phyloP scores from a whole-genome alignment of 805 yeast genomes.

The Sporopachydermia lactativora region DNA sequence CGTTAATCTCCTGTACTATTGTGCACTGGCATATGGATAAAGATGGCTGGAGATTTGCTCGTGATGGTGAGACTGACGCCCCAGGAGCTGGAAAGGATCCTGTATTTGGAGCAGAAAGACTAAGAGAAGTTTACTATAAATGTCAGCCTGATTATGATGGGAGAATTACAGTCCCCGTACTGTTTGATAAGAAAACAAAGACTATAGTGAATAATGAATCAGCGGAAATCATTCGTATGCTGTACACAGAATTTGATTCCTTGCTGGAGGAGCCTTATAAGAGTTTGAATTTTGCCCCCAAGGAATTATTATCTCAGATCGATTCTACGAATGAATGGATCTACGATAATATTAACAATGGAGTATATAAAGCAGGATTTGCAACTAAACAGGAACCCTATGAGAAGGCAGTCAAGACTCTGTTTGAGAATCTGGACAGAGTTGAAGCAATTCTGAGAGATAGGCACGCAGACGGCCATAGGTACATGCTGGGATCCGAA shows the following conservation, averaged over 20 bases:
- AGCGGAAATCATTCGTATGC: constrained; percentile 74
- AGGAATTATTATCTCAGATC: constrained; percentile 35
- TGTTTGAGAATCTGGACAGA: constrained; percentile 56
- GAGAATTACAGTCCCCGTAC: constrained; percentile 82
- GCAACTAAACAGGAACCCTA: constrained; percentile 75
- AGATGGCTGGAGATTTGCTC: constrained; percentile 79
- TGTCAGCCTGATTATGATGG: constrained; percentile 68
- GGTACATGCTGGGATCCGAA: constrained; percentile 42
- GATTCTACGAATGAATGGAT: constrained; percentile 74
- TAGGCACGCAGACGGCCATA: constrained; percentile 22
- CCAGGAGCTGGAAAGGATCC: constrained; percentile 40
- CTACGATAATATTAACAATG: constrained; percentile 77
- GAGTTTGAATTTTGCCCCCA: constrained; percentile 49
- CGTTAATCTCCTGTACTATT: constrained; percentile 51
- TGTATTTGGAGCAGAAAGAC: constrained; percentile 39
- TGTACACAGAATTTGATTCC: constrained; percentile 56
- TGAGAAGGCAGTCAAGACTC: constrained; percentile 45
- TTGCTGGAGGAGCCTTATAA: constrained; percentile 30
- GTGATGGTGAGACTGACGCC: constrained; percentile 30
- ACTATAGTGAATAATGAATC: constrained; percentile 90
- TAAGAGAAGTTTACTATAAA: constrained; percentile 61
- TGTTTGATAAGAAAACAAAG: constrained; percentile 75
- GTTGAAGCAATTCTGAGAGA: constrained; percentile 46
- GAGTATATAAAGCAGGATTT: constrained; percentile 88
- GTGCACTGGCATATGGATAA: constrained; percentile 87